These are phyloP conservation scores for Phaeosphaeriaceae sp. DNA, from an alignment of 2,329 filamentous ascomycete species.

Conservation along the genomic window DNA sequence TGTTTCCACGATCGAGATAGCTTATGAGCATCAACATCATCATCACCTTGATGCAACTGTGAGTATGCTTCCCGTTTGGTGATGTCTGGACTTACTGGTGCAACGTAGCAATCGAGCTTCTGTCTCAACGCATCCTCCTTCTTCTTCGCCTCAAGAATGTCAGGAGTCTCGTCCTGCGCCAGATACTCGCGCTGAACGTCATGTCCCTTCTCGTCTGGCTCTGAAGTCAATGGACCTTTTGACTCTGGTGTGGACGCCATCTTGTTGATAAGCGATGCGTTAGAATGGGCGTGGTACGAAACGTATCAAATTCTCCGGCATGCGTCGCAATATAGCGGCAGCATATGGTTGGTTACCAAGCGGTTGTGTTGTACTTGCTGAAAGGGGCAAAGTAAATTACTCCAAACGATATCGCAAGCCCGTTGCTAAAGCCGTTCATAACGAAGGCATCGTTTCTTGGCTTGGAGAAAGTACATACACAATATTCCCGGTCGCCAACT, in stretches of 20 bases:
- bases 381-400: neutral
- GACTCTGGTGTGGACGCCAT: constrained; percentile 3
- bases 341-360: constrained; percentile 1
- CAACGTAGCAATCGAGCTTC: constrained; percentile 43
- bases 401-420: neutral
- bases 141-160: constrained; percentile 21
- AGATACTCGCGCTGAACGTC: constrained; percentile 26
- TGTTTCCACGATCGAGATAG: constrained; percentile 46
- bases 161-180: constrained; percentile 24
- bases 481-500: neutral
- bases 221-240: constrained; percentile 8
- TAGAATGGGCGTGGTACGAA: neutral
- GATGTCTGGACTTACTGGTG: constrained; percentile 19
- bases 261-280: neutral
- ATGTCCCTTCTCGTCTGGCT: constrained; percentile 20
- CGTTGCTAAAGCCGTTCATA: neutral
- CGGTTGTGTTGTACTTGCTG: neutral
- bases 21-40: constrained; percentile 45
- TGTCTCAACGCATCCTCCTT: constrained; percentile 36
- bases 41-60: constrained; percentile 24
- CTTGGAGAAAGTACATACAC: neutral
- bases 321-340: neutral
- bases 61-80: neutral
- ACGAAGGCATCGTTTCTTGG: neutral
- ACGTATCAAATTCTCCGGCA: neutral